Percentiles rank a stretch among this genome's conserved stretches.
Conservation (phyloP, 2,329 filamentous ascomycete genomes). For the Cordyceps farinosa region DNA sequence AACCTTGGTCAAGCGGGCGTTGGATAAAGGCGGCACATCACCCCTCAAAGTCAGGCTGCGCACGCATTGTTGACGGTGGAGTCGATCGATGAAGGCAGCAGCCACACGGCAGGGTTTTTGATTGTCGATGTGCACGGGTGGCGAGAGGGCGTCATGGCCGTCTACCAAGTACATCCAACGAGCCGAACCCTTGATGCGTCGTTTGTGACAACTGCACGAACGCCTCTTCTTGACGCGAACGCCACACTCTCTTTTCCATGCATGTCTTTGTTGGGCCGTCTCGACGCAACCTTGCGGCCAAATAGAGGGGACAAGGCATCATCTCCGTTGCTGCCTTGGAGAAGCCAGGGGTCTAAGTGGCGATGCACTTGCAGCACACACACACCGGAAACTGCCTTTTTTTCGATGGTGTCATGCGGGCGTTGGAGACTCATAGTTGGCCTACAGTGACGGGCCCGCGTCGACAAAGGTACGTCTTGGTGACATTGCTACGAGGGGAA, state of each 20-base stretch:
- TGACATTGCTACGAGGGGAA: neutral
- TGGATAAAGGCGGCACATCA: neutral
- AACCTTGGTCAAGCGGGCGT: neutral
- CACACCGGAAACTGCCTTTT: neutral
- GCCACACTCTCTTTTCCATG: too few relatives aligned
- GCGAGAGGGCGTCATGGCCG: neutral
- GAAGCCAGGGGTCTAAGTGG: neutral
- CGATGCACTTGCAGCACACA: neutral
- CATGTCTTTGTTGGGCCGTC: too few relatives aligned
- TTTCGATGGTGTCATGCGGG: constrained; percentile 2
- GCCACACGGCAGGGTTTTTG: neutral
- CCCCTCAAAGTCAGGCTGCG: too few relatives aligned
- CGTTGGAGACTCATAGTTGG: neutral
- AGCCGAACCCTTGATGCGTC: too few relatives aligned
- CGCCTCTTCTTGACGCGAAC: too few relatives aligned
- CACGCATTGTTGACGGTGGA: neutral
- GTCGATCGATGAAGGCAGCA: constrained; percentile 4
- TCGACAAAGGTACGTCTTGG: too few relatives aligned
- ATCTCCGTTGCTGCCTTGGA: neutral
- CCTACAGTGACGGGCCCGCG: too few relatives aligned
- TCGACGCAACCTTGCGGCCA: too few relatives aligned
- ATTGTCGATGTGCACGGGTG: neutral
- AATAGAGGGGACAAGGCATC: too few relatives aligned
- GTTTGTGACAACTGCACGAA: too few relatives aligned
- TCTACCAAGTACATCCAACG: neutral